phyloP scores from a whole-genome alignment of 1,284 basidiomycete genomes.

The Golubevia sp. region DNA sequence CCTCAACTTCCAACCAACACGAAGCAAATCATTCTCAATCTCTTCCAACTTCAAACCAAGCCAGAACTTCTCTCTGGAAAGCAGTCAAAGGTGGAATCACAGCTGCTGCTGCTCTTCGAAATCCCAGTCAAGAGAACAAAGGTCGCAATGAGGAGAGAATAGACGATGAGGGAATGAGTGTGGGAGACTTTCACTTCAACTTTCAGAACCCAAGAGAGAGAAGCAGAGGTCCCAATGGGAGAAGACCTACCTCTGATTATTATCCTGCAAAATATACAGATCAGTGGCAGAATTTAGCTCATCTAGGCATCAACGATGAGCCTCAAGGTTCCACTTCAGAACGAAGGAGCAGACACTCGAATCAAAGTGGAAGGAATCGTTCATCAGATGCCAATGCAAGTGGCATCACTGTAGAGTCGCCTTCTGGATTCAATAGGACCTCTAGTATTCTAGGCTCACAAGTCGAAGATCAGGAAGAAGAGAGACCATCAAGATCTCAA shows the following conservation, averaged over 20 bases:
- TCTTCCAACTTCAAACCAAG: not conserved
- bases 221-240: constrained; percentile 4
- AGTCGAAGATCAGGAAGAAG: constrained; percentile 13
- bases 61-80: constrained; percentile 5
- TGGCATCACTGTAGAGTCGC: not conserved
- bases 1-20: too few species aligned
- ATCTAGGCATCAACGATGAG: constrained; percentile 9
- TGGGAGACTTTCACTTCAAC: constrained; percentile 21
- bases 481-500: too few species aligned
- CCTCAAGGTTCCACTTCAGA: too few species aligned
- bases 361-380: not conserved
- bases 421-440: not conserved
- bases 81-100: constrained; percentile 3
- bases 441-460: constrained; percentile 7
- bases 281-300: constrained; percentile 43
- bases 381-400: constrained; percentile 5
- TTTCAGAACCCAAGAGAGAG: not conserved
- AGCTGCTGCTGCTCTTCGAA: constrained; percentile 2
- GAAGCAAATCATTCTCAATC: not conserved
- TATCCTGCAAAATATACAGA: constrained; percentile 26
- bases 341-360: constrained; percentile 18
- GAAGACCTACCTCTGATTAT: constrained; percentile 12
- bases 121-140: not conserved
- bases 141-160: constrained; percentile 12
- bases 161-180: constrained; percentile 39